phyloP scores from a whole-genome alignment of 805 yeast species.

The Limtongia smithiae region DNA sequence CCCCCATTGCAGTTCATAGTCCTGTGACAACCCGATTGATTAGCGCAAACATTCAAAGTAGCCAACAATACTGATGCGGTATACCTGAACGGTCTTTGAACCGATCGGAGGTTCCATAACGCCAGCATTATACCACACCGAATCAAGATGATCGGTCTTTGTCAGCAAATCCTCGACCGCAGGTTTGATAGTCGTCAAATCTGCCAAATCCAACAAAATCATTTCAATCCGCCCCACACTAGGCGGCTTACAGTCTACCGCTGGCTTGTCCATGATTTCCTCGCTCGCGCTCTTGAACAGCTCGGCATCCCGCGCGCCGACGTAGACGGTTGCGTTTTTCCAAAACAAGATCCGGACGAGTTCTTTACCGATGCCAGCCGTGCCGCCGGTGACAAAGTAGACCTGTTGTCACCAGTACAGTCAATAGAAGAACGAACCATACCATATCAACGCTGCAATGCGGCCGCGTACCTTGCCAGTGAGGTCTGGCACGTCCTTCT shows the following conservation, averaged over 20 bases:
- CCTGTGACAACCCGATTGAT: constrained; percentile 40
- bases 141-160: constrained; percentile 36
- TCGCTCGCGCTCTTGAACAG: constrained; percentile 13
- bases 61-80: neutral
- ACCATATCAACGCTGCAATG: too few relatives aligned
- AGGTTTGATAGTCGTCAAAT: constrained; percentile 43
- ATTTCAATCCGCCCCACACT: constrained; percentile 18
- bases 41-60: neutral
- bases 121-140: constrained; percentile 47
- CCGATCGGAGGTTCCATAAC: constrained; percentile 43
- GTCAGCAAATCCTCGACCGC: constrained; percentile 37
- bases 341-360: constrained; percentile 22
- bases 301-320: constrained; percentile 17
- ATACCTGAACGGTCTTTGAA: constrained; percentile 34
- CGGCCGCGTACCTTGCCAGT: constrained; percentile 20
- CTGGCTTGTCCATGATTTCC: constrained; percentile 14
- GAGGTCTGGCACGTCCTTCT: constrained; percentile 21
- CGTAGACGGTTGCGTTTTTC: constrained; percentile 25
- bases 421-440: too few relatives aligned
- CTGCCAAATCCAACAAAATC: constrained; percentile 32
- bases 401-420: neutral
- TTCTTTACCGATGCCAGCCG: constrained; percentile 27
- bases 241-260: constrained; percentile 14
- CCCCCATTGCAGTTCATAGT: constrained; percentile 47
- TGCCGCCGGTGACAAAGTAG: constrained; percentile 26